Evolutionary conservation across 345 rosid species (phyloP).

Genomic region (Populus davidiana): DNA sequence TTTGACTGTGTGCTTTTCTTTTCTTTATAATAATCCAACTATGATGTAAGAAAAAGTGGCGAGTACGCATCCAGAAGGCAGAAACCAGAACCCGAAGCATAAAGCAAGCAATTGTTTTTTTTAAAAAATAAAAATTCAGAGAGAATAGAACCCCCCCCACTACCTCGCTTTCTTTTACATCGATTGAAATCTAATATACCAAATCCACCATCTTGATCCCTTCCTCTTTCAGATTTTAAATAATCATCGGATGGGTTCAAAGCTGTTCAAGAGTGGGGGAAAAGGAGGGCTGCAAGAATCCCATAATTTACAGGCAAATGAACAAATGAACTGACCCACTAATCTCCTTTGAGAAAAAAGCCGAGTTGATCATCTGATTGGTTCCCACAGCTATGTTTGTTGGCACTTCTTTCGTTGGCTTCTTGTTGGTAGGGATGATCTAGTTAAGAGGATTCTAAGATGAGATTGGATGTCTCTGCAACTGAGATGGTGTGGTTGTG

Average conservation of each 20-base stretch:
- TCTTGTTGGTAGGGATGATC: constrained; percentile 5
- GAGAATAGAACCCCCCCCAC: constrained; percentile 12
- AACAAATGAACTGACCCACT: constrained; percentile 22
- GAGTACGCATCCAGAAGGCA: constrained; percentile 28
- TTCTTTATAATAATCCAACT: constrained; percentile 2
- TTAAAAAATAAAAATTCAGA: background rate
- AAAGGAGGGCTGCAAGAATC: background rate
- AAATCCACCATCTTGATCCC: constrained; percentile 37
- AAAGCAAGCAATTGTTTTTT: constrained; percentile 5
- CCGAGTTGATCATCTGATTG: background rate
- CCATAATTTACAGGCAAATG: constrained; percentile 32
- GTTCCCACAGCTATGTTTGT: background rate
- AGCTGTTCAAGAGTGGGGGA: background rate
- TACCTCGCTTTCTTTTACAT: constrained; percentile 9
- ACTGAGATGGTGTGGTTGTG: constrained; percentile 42
- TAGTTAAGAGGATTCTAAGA: constrained; percentile 73
- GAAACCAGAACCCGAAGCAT: background rate
- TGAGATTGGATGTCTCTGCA: constrained; percentile 60
- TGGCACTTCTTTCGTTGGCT: background rate
- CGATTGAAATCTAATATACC: constrained; percentile 29
- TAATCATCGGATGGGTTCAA: constrained; percentile 1
- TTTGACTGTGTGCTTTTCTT: constrained; percentile 36
- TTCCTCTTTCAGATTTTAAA: background rate
- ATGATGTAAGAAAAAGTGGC: constrained; percentile 7
- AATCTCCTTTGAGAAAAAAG: constrained; percentile 42